These are phyloP conservation scores for Ceratocystis papillata DNA, from an alignment of 2,329 filamentous ascomycete genomes.

Conservation along the genomic window DNA sequence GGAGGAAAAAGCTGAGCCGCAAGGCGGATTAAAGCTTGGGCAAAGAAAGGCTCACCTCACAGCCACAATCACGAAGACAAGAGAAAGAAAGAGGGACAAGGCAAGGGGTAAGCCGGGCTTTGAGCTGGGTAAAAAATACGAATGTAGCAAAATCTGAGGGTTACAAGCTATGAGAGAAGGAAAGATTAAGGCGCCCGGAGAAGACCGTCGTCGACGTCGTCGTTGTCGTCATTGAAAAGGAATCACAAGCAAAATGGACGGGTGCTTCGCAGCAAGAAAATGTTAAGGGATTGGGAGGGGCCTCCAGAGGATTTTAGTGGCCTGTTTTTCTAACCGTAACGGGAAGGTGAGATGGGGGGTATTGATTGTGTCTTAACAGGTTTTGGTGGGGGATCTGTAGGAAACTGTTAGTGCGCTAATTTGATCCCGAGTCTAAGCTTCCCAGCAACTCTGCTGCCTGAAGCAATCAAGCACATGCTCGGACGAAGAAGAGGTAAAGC, in stretches of 20 bases:
- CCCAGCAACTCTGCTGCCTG: not conserved
- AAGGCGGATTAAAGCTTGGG: too few species aligned
- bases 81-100: not conserved
- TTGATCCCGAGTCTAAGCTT: not conserved
- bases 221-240: not conserved
- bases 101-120: too few species aligned
- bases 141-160: not conserved
- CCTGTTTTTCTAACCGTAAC: not conserved
- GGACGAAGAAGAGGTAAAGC: not conserved
- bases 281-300: not conserved
- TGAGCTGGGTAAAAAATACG: not conserved
- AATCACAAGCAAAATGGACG: not conserved
- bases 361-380: not conserved
- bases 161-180: not conserved
- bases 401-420: not conserved
- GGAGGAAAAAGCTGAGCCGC: not conserved
- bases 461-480: not conserved
- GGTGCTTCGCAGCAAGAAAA: not conserved
- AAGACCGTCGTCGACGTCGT: not conserved
- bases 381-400: too few species aligned
- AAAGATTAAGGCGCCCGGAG: conserved; percentile 1
- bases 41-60: too few species aligned
- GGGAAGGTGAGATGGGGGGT: not conserved
- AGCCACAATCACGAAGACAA: not conserved
- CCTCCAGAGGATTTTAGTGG: not conserved